These are phyloP conservation scores for Teratosphaeria epicoccoides DNA, from an alignment of 2,329 filamentous ascomycete genomes.

Conservation along the genomic window DNA sequence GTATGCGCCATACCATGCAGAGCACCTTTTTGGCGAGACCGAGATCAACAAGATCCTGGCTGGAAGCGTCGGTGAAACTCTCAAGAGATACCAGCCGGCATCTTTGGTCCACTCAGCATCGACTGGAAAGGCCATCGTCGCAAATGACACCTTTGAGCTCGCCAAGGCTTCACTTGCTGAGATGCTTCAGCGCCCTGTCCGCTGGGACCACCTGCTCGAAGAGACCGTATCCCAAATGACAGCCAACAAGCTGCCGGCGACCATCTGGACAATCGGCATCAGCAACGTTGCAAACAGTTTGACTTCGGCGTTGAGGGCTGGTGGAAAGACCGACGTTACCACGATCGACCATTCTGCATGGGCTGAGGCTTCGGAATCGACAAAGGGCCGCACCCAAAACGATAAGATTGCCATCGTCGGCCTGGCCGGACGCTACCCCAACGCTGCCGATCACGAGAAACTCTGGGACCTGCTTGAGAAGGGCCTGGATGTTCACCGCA, in stretches of 20 bases:
- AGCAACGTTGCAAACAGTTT: constrained; percentile 46
- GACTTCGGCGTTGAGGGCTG: constrained; percentile 43
- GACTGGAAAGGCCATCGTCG: constrained; percentile 36
- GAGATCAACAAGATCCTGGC: constrained; percentile 44
- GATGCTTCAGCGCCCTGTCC: constrained; percentile 37
- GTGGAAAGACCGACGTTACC: constrained; percentile 35
- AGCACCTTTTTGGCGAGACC: constrained; percentile 41
- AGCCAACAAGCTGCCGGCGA: constrained; percentile 30
- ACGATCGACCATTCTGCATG: constrained; percentile 37
- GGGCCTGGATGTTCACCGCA: constrained; percentile 62
- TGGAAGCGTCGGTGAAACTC: constrained; percentile 28
- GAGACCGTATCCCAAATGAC: constrained; percentile 39
- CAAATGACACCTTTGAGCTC: constrained; percentile 36
- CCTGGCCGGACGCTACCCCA: constrained; percentile 67
- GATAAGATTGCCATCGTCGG: constrained; percentile 78
- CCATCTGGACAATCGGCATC: constrained; percentile 40
- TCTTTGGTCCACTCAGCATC: constrained; percentile 38
- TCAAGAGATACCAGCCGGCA: constrained; percentile 33
- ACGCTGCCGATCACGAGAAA: constrained; percentile 58
- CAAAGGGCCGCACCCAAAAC: constrained; percentile 39
- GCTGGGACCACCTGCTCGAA: constrained; percentile 40
- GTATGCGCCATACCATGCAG: constrained; percentile 49
- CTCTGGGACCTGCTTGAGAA: constrained; percentile 67
- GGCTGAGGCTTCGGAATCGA: constrained; percentile 23
- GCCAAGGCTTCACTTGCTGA: constrained; percentile 34